Evolutionary conservation across 306 rosid species (phyloP).

Genomic region (Arachis hypogaea): DNA sequence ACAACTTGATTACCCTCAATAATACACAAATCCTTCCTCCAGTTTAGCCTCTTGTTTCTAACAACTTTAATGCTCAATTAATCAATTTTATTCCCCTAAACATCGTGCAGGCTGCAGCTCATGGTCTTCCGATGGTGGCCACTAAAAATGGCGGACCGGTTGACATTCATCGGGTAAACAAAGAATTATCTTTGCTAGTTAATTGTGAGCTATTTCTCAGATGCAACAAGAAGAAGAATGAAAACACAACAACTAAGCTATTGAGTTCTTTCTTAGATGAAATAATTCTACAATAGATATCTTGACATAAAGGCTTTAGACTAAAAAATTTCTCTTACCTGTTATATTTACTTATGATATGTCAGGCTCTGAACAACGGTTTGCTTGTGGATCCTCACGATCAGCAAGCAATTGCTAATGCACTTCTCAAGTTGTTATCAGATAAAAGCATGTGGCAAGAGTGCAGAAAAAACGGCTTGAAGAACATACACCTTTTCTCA

Average conservation of each 20-base stretch:
- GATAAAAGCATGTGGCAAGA: constrained; percentile 47
- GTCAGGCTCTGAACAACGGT: constrained; percentile 48
- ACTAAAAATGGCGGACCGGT: constrained; percentile 95
- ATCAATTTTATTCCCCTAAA: constrained; percentile 5
- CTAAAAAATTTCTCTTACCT: constrained; percentile 1
- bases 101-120: constrained; percentile 85
- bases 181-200: constrained; percentile 1
- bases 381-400: constrained; percentile 50
- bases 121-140: constrained; percentile 95
- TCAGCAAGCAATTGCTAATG: constrained; percentile 44
- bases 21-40: too few species aligned
- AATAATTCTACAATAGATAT: constrained; percentile 4
- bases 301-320: constrained; percentile 8
- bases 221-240: background rate
- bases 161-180: constrained; percentile 80
- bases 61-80: background rate
- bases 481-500: constrained; percentile 49
- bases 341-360: constrained; percentile 9
- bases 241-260: background rate
- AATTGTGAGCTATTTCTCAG: constrained; percentile 16
- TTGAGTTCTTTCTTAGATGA: background rate
- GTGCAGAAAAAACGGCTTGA: constrained; percentile 46
- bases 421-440: constrained; percentile 43
- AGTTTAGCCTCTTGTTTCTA: too few species aligned
- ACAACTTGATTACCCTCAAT: too few species aligned